Percentiles rank a stretch among this genome's conserved stretches.
These are phyloP conservation scores for Gossypium bickii DNA, from an alignment of 345 rosid species.

Conservation along the genomic window DNA sequence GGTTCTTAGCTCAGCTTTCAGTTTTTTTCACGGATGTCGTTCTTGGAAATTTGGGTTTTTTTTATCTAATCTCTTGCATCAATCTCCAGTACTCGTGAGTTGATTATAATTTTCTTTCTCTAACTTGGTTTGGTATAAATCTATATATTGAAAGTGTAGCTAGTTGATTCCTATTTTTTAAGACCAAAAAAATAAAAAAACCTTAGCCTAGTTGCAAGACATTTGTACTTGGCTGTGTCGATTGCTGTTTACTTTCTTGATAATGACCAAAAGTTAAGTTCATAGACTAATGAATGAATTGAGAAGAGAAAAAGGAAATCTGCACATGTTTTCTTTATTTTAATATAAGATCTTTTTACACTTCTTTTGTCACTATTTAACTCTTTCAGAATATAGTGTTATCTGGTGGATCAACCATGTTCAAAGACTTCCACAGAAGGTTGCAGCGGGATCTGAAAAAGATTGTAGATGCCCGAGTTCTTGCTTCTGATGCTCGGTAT, in stretches of 20 bases:
- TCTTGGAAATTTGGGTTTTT: not conserved
- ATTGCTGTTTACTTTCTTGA: not conserved
- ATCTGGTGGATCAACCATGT: conserved; percentile 99
- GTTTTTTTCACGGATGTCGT: not conserved
- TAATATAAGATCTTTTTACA: not conserved
- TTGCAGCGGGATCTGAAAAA: conserved; percentile 94
- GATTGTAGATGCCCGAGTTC: conserved; percentile 89
- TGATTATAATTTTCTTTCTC: not conserved
- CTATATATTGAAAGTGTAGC: not conserved
- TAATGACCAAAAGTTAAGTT: not conserved
- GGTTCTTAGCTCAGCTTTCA: not conserved
- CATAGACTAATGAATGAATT: not conserved
- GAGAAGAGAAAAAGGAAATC: not conserved
- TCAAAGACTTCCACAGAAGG: conserved; percentile 96
- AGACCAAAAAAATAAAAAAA: not conserved
- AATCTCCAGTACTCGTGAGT: not conserved
- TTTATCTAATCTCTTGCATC: conserved; percentile 1
- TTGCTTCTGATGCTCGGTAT: conserved; percentile 70
- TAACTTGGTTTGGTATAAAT: not conserved
- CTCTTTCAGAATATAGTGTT: conserved; percentile 77
- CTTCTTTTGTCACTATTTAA: conserved; percentile 11
- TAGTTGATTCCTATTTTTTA: not conserved
- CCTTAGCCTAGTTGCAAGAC: not conserved
- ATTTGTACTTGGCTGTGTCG: not conserved
- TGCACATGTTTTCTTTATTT: conserved; percentile 1